Evolutionary conservation across 2,329 filamentous ascomycete species (phyloP).

Genomic region (Sporothrix variecibatus): DNA sequence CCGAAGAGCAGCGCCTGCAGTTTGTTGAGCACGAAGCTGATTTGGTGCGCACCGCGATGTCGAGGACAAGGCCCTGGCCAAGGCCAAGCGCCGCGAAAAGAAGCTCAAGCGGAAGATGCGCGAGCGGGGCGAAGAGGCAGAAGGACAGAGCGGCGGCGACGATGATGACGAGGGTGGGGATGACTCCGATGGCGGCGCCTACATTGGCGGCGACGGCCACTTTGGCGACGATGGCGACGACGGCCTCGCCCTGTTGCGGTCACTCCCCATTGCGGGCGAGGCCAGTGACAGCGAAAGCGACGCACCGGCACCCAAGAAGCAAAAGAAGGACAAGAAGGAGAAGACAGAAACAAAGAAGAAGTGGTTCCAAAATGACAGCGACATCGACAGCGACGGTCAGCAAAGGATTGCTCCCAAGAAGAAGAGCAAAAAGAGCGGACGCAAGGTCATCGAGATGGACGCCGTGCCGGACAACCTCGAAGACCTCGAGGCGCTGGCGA

Average conservation of each 20-base stretch:
- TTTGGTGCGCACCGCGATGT: slow-evolving; percentile 73
- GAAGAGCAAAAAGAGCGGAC: slow-evolving; percentile 49
- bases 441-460: slow-evolving; percentile 60
- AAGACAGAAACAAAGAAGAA: slow-evolving; percentile 63
- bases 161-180: slow-evolving; percentile 34
- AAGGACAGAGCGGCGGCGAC: slow-evolving; percentile 39
- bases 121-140: slow-evolving; percentile 47
- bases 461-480: slow-evolving; percentile 77
- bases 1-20: slow-evolving; percentile 71
- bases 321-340: slow-evolving; percentile 57
- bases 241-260: slow-evolving; percentile 59
- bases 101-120: slow-evolving; percentile 70
- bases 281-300: slow-evolving; percentile 38
- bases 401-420: slow-evolving; percentile 38
- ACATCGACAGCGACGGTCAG: slow-evolving; percentile 45
- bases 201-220: slow-evolving; percentile 42
- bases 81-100: slow-evolving; percentile 77
- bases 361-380: slow-evolving; percentile 70
- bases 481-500: slow-evolving; percentile 75
- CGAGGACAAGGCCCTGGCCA: slow-evolving; percentile 78
- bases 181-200: slow-evolving; percentile 34
- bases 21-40: slow-evolving; percentile 78
- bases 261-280: slow-evolving; percentile 53
- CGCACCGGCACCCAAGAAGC: slow-evolving; percentile 54
- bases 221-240: slow-evolving; percentile 50